Evolutionary conservation across 1,284 basidiomycete species (phyloP).

Genomic region (Dichomitus squalens): DNA sequence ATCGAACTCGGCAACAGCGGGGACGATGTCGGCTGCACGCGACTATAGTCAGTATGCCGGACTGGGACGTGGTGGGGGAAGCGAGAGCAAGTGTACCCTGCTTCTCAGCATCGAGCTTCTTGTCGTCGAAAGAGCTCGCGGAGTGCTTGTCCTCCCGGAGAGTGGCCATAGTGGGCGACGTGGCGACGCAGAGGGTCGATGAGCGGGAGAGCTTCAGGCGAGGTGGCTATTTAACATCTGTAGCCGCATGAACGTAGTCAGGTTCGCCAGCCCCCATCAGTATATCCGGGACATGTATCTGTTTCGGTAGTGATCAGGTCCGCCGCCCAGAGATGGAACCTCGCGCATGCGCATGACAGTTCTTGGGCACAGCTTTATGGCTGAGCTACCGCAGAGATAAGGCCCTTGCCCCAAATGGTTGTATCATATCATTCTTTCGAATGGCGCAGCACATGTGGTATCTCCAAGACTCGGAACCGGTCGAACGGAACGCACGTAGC

Average conservation of each 20-base stretch:
- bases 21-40: slow-evolving; percentile 4
- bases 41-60: neutral
- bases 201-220: neutral
- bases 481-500: too few species aligned
- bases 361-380: slow-evolving; percentile 9
- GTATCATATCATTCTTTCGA: neutral
- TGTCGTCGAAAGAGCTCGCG: slow-evolving; percentile 26
- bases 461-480: too few species aligned
- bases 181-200: slow-evolving; percentile 18
- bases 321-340: slow-evolving; percentile 2
- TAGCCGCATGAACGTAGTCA: neutral
- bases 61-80: neutral
- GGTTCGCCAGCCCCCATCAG: neutral
- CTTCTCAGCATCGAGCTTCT: slow-evolving; percentile 33
- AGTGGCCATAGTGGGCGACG: slow-evolving; percentile 32
- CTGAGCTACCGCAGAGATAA: slow-evolving; percentile 15
- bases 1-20: slow-evolving; percentile 48
- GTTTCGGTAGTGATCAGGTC: slow-evolving; percentile 1
- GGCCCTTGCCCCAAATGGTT: neutral
- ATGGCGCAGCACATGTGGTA: too few species aligned
- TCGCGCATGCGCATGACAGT: slow-evolving; percentile 12
- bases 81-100: slow-evolving; percentile 15
- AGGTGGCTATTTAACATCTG: neutral
- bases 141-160: slow-evolving; percentile 28
- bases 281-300: slow-evolving; percentile 1